Base-by-base conservation (phyloP, 129 eudicot species). In the Flaveria ramosissima region DNA sequence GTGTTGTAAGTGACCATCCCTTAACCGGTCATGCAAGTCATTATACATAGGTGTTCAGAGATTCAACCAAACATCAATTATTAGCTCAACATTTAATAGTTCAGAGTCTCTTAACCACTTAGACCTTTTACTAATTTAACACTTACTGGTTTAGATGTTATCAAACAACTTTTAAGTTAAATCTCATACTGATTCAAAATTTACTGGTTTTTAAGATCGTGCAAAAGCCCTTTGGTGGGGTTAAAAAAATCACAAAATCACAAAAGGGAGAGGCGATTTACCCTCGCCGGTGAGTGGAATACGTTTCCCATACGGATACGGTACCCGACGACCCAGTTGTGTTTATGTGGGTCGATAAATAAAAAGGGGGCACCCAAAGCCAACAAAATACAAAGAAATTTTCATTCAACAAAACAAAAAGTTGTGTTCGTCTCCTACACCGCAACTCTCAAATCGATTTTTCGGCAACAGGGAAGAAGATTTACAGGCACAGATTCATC, bases 351-450 rank as follows among this genome's bases (percentile, higher is more conserved):
- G 75, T 78, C 71, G 82, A 78, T 73, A 73, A 79, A 79, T 73
- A 73, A 65, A 42, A 73, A 30, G 69, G 45, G 69, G 68, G 60
- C 14, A 48, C 12, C 14, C 48, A 45, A 57, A 57, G 60, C 50
- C 71, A 78, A 70, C 26, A 20, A 55, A 41, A 62, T 39, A 63
- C 78, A 64, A 71, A 64, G 57, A 60, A 70, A 16, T 17, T 50
- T 48, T 78, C 71, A 46, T 63, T 71, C 64, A 57, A 70, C 67
- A 17, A 75, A 26, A 26, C 1, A 1, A 26, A 26, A 60, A 32
- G 27, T 80, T 74, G 75, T 80, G 71, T 80, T 80, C 83, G 75
- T 80, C 84, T 74, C 84, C 84, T 68, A 66, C 84, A 80, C 84
- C 84, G 79, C 75, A 80, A 80, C 83, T 80, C 84, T 80, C 80